These are phyloP conservation scores for Aquanectria penicillioides DNA, from an alignment of 2,329 filamentous ascomycete species.

Conservation along the genomic window DNA sequence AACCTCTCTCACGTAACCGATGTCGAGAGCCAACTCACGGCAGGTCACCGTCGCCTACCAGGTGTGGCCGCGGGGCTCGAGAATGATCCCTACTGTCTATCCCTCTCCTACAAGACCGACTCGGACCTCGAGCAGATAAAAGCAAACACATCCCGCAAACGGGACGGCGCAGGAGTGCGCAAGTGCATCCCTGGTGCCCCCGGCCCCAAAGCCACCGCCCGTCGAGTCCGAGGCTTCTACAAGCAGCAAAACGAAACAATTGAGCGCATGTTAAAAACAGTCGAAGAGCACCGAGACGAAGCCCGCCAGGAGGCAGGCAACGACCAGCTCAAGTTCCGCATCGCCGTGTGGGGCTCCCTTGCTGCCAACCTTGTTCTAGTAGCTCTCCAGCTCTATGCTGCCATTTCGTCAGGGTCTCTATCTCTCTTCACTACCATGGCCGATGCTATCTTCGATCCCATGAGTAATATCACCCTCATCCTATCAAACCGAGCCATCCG, in stretches of 20 bases:
- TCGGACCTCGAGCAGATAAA: constrained; percentile 81
- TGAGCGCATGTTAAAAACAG: constrained; percentile 87
- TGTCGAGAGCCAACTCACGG: constrained; percentile 59
- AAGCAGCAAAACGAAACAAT: constrained; percentile 93
- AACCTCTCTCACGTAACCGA: constrained; percentile 54
- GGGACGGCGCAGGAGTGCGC: constrained; percentile 54
- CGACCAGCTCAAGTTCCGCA: constrained; percentile 80
- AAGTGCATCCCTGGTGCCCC: constrained; percentile 33
- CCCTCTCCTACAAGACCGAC: constrained; percentile 79
- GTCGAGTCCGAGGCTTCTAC: constrained; percentile 83
- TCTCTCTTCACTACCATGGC: constrained; percentile 98
- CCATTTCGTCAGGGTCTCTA: constrained; percentile 86
- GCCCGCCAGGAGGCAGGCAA: constrained; percentile 83
- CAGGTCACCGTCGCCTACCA: constrained; percentile 58
- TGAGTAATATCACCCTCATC: constrained; percentile 89
- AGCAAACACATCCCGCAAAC: constrained; percentile 83
- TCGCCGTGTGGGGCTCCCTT: constrained; percentile 74
- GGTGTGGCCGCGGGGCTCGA: constrained; percentile 62
- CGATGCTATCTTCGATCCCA: constrained; percentile 91
- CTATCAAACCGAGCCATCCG: constrained; percentile 88
- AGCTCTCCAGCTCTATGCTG: constrained; percentile 86
- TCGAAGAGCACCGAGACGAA: constrained; percentile 87
- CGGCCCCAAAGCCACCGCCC: constrained; percentile 50
- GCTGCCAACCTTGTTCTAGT: constrained; percentile 84
- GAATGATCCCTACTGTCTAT: constrained; percentile 85